Conservation (phyloP, 1,139 yeast species). For the Spathaspora jeffriesii region DNA sequence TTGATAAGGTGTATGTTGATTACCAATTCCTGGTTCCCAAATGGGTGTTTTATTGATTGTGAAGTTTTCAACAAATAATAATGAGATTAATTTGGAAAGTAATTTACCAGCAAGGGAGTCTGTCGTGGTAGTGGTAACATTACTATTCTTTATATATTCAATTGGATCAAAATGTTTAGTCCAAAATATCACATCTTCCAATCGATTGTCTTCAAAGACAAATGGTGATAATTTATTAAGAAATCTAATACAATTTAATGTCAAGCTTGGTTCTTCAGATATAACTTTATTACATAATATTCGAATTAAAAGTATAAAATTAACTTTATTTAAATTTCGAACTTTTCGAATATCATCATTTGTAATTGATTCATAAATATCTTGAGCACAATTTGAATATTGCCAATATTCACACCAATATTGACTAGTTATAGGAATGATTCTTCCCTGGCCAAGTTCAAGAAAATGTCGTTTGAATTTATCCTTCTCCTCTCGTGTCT, state of each 20-base stretch:
- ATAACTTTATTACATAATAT: constrained; percentile 34
- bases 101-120: constrained; percentile 53
- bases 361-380: constrained; percentile 57
- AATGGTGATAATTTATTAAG: constrained; percentile 70
- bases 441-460: constrained; percentile 57
- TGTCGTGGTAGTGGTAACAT: not conserved
- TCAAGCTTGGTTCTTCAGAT: constrained; percentile 10
- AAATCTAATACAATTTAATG: constrained; percentile 62
- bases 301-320: constrained; percentile 55
- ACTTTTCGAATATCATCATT: constrained; percentile 60
- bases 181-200: constrained; percentile 44
- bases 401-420: not conserved
- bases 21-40: constrained; percentile 84
- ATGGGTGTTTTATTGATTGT: constrained; percentile 36
- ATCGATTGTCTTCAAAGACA: constrained; percentile 52
- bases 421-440: constrained; percentile 30
- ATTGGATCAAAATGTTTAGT: constrained; percentile 12
- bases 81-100: constrained; percentile 44
- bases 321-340: constrained; percentile 56
- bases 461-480: constrained; percentile 63
- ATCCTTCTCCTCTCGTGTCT: constrained; percentile 66
- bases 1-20: constrained; percentile 32
- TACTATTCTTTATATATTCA: constrained; percentile 3
- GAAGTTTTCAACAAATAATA: constrained; percentile 64
- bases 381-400: constrained; percentile 37